Base-by-base conservation (phyloP, 179 eudicot species). In the Corrigiola litoralis region DNA sequence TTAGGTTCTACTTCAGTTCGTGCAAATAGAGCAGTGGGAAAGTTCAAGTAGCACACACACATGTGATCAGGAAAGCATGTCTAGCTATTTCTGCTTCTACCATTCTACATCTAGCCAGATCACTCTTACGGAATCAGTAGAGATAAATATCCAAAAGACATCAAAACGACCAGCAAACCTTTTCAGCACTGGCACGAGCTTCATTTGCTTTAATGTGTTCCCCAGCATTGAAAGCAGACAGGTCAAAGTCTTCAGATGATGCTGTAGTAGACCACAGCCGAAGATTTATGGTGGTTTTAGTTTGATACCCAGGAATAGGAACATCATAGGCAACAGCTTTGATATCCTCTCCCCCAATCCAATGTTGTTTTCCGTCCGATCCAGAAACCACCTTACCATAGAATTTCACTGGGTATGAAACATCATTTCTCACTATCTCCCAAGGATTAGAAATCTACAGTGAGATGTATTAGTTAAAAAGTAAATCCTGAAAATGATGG, bases 271-370 rank as follows among this genome's bases (percentile, higher is more conserved):
- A 89, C 96, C 98, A 92, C 56, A 92, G 66, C 38, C 98, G 87
- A 69, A 92, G 95, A 69, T 85, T 92, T 50, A 85, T 82, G 6
- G 98, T 92, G 44, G 82, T 82, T 75, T 75, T 89, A 53, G 98
- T 92, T 78, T 85, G 87, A 73, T 87, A 92, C 65, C 98, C 98
- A 45, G 98, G 98, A 78, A 92, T 87, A 25, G 98, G 98, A 40
- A 89, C 90, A 81, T 92, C 96, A 79, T 82, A 81, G 36, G 98
- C 96, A 69, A 92, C 88, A 40, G 87, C 98, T 58, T 75, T 78
- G 58, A 92, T 82, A 50, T 92, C 95, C 71, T 92, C 96, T 68
- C 98, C 98, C 49, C 98, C 98, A 76, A 78, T 73, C 98, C 98
- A 92, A 31, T 75, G 77, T 18, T 70, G 84, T 66, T 70, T 83